These are phyloP conservation scores for Mortierella hygrophila DNA, from an alignment of 192 early-diverging fungal species.

Conservation along the genomic window DNA sequence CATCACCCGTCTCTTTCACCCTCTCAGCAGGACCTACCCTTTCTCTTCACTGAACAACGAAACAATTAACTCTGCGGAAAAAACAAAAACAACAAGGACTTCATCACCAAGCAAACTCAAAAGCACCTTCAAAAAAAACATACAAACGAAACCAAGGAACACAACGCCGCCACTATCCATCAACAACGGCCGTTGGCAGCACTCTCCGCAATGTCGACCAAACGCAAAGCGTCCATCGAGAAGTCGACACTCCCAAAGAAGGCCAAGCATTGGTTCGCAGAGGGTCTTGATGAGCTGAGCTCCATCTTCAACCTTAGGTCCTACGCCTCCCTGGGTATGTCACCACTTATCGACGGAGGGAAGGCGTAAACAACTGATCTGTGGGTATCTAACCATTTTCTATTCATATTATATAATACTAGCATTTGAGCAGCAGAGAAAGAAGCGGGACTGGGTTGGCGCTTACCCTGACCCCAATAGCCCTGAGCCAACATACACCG, in stretches of 20 bases:
- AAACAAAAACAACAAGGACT: too few relatives aligned
- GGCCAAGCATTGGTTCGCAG: conserved; percentile 27
- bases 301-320: conserved; percentile 23
- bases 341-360: neutral
- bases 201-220: neutral
- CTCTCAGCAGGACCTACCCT: neutral
- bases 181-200: neutral
- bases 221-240: conserved; percentile 33
- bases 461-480: conserved; percentile 23
- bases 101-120: too few relatives aligned
- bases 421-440: conserved; percentile 20
- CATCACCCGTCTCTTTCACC: neutral
- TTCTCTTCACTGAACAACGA: neutral
- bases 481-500: conserved; percentile 1
- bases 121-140: neutral
- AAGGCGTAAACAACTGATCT: neutral
- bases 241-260: conserved; percentile 15
- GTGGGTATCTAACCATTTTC: neutral
- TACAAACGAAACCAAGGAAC: neutral
- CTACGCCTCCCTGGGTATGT: conserved; percentile 12
- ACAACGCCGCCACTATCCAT: neutral
- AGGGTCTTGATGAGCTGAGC: conserved; percentile 23
- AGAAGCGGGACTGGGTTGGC: conserved; percentile 38
- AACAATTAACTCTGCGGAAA: neutral
- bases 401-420: neutral